Evolutionary conservation across 371 early-diverging fungal genomes (phyloP), one percentile per base, ranked within the genome.

Genomic region (Chytridiales sp.): DNA sequence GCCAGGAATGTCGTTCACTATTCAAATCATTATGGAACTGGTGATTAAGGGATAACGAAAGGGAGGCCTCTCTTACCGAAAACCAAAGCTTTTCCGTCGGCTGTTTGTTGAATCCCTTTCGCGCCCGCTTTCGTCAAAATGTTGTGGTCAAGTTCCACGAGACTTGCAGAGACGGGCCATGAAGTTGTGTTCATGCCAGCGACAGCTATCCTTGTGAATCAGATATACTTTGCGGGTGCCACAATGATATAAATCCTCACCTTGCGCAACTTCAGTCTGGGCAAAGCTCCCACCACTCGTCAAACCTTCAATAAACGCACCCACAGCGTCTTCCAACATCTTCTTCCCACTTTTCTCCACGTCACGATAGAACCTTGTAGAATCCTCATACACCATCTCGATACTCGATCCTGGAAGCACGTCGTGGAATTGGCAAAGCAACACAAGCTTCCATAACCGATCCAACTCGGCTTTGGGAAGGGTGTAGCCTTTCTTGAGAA

Each of bases 371-470:
- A 69, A 72, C 67, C 66, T 30, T 44, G 80, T 78, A 1, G 90
- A 90, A 72, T 97, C 97, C 9, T 82, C 74, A 69, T 91, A 94
- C 19, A 92, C 98, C 56, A 92, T 66, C 36, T 85, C 92, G 65
- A 98, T 96, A 5, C 88, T 81, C 2, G 92, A 88, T 0, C 98
- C 98, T 3, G 98, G 97, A 24, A 94, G 80, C n/a, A 59, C 62
- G 47, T 56, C 58, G 42, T 98, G 98, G 74, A 97, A 97, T 73
- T 98, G 97, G 62, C 94, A 94, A 72, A 97, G 77, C 43, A 93
- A 85, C n/a, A 94, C 73, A 19, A 87, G 66, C 61, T 95, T 93
- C 98, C 98, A 98, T 22, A 95, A 68, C 2, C 81, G 70, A 31
- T 84, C 86, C 1, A 98, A 68, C 53, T 90, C 86, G 0, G 78